Evolutionary conservation across 2,329 filamentous ascomycete genomes (phyloP).

Genomic region (Fusarium humuli): DNA sequence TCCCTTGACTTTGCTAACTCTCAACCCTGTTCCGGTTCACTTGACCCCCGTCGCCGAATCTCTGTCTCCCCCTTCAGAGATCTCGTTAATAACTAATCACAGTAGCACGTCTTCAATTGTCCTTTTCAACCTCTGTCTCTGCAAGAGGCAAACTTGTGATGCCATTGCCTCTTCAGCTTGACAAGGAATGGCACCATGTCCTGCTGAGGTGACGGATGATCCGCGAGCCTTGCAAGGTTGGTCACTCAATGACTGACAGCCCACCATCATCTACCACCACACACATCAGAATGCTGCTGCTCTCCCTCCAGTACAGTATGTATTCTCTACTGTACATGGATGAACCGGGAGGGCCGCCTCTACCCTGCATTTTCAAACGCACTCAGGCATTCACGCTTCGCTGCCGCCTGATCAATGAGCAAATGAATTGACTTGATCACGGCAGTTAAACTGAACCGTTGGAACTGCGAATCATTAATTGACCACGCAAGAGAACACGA

Average conservation of each 20-base stretch:
- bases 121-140: not conserved
- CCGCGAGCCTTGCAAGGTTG: constrained; percentile 14
- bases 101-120: constrained; percentile 1
- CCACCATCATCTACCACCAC: constrained; percentile 22
- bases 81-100: not conserved
- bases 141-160: not conserved
- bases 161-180: not conserved
- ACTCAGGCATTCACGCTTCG: constrained; percentile 25
- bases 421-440: not conserved
- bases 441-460: not conserved
- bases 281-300: constrained; percentile 13
- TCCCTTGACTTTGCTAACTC: constrained; percentile 27
- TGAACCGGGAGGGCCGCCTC: constrained; percentile 15
- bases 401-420: constrained; percentile 25
- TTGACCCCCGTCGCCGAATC: constrained; percentile 9
- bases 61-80: not conserved
- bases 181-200: constrained; percentile 20
- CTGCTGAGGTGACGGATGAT: constrained; percentile 26
- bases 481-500: constrained; percentile 5
- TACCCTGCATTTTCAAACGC: constrained; percentile 26
- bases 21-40: constrained; percentile 12
- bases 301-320: not conserved
- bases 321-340: constrained; percentile 4
- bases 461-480: not conserved
- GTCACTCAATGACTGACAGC: constrained; percentile 24